Evolutionary conservation across 2,329 filamentous ascomycete genomes (phyloP).

Genomic region (Pyricularia sp.): DNA sequence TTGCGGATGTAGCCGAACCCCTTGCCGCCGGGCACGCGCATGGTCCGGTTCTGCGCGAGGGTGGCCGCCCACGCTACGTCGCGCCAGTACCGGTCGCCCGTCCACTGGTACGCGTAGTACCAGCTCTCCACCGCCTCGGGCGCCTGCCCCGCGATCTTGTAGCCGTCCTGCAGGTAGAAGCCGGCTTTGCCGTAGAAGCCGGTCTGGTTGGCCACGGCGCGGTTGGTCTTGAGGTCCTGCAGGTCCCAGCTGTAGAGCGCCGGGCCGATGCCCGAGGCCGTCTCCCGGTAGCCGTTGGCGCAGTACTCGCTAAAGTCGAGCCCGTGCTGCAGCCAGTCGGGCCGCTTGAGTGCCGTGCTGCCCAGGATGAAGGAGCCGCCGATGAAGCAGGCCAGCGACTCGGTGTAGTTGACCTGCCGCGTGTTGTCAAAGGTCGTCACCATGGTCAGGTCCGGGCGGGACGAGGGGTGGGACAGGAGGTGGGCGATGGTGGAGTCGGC

Average conservation of each 20-base stretch:
- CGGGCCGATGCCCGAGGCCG: conserved; percentile 50
- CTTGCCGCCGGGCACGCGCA: background rate
- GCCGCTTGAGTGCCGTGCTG: conserved; percentile 46
- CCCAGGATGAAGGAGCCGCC: conserved; percentile 63
- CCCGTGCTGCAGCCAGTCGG: conserved; percentile 45
- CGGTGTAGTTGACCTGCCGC: conserved; percentile 26
- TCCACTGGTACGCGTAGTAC: background rate
- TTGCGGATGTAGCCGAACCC: background rate
- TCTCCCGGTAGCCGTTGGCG: conserved; percentile 50
- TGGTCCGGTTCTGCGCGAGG: background rate
- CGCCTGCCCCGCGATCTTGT: background rate
- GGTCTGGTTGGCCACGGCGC: background rate
- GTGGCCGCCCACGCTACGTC: background rate
- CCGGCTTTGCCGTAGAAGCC: background rate
- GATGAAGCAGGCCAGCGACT: conserved; percentile 62
- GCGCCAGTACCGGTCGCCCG: background rate
- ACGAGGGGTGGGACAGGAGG: conserved; percentile 54
- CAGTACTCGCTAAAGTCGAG: conserved; percentile 49
- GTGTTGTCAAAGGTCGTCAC: conserved; percentile 46
- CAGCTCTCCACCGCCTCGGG: background rate
- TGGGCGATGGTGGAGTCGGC: conserved; percentile 67
- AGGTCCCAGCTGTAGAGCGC: conserved; percentile 14
- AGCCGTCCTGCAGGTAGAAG: background rate
- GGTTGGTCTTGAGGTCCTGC: background rate
- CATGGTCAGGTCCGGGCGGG: conserved; percentile 24